Base-by-base conservation (phyloP, 345 rosid species). In the Acer yangbiense region DNA sequence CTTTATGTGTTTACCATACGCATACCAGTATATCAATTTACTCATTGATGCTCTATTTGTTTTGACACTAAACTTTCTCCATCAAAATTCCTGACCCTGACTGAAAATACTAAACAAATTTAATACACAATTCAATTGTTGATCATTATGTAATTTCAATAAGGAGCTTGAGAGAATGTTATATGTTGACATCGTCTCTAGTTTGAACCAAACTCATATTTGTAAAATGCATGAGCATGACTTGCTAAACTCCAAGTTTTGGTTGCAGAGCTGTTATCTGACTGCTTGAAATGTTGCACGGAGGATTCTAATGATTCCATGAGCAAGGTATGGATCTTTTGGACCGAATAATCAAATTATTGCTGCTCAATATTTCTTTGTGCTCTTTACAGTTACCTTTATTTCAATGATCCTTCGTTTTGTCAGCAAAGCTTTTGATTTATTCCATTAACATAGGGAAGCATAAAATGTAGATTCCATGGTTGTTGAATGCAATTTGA, bases 261-360 rank as follows among this genome's bases (percentile, higher is more conserved):
- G 52, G 78, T 76, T 84, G 89, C 97, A 96, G 97, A 92, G 81
- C 82, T 96, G 83, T 88, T 96, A 64, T 92, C 97, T 75, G 98
- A 94, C 79, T 96, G 99, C 88, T 79, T 91, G 86, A 94, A 91
- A 73, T 94, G 99, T 81, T 96, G 99, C 84, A 89, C 97, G 3
- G 98, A 96, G 87, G 99, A 94, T 74, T 87, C 95, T 16, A 97
- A 96, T 78, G 97, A 96, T 79, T 90, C 97, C 66, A 86, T 79
- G 70, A 92, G 91, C 82, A 94, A 96, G 98, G 99, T 92, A 83
- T 71, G 74, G 25, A 62, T 69, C 65, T 67, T 50, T 6, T 11
- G 68, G n/a, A 52, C n/a, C 57, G 52, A 60, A 29, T 18, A 25
- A 60, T 74, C 29, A 27, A 46, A 46, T 70, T 25, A 20, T 70